These are phyloP conservation scores for Mortierella sp. DNA, from an alignment of 371 early-diverging fungal species.

Conservation along the genomic window DNA sequence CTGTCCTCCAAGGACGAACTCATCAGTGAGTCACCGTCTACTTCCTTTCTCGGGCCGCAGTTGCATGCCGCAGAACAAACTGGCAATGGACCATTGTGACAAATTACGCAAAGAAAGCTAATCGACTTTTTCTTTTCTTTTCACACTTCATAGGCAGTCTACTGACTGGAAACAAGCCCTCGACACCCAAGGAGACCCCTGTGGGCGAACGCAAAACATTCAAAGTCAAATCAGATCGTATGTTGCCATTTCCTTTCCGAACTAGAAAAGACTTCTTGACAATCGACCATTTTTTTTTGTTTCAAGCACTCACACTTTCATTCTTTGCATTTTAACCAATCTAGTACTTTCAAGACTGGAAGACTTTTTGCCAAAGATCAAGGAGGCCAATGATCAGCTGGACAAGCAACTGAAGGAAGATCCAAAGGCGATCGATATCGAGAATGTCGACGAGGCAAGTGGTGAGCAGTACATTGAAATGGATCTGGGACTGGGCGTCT, in stretches of 20 bases:
- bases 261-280: too few relatives aligned
- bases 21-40: constrained; percentile 29
- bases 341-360: constrained; percentile 52
- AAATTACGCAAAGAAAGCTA: background rate
- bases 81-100: background rate
- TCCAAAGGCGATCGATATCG: constrained; percentile 55
- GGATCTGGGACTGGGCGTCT: constrained; percentile 58
- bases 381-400: constrained; percentile 52
- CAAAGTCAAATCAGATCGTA: constrained; percentile 48
- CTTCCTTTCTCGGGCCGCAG: background rate
- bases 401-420: constrained; percentile 42
- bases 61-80: background rate
- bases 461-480: constrained; percentile 59
- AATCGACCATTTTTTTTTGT: background rate
- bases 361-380: constrained; percentile 56
- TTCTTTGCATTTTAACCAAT: background rate
- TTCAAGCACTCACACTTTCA: background rate
- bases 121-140: background rate
- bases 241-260: background rate
- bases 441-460: constrained; percentile 55
- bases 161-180: constrained; percentile 27
- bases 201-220: constrained; percentile 49
- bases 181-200: constrained; percentile 18
- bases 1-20: constrained; percentile 52
- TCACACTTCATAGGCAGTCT: constrained; percentile 27